These are phyloP conservation scores for Ostreobium quekettii DNA, from an alignment of 139 green algal genomes.

Conservation along the genomic window DNA sequence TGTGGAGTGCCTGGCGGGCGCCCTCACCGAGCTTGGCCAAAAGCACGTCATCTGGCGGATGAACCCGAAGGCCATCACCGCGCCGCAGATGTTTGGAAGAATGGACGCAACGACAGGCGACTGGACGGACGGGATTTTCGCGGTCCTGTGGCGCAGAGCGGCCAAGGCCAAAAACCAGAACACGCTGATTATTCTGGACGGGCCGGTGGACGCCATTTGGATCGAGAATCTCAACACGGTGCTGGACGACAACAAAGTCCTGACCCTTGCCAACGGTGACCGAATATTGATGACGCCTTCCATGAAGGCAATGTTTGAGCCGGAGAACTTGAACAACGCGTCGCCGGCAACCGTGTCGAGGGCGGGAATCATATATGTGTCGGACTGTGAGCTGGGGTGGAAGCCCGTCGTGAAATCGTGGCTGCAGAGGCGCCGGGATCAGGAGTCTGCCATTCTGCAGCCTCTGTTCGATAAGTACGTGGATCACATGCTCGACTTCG, in stretches of 20 bases:
- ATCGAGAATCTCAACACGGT: constrained; percentile 98
- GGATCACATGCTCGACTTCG: constrained; percentile 59
- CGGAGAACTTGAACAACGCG: constrained; percentile 90
- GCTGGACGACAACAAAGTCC: constrained; percentile 93
- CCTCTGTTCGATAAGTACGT: constrained; percentile 80
- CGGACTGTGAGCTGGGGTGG: constrained; percentile 82
- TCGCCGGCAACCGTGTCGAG: constrained; percentile 89
- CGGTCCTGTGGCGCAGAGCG: constrained; percentile 83
- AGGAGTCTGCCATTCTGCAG: constrained; percentile 48
- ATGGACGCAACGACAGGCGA: constrained; percentile 84
- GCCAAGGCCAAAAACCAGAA: constrained; percentile 84
- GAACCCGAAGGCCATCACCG: constrained; percentile 86
- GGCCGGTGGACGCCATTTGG: constrained; percentile 94
- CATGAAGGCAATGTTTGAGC: constrained; percentile 94
- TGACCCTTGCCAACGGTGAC: constrained; percentile 95
- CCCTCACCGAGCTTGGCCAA: constrained; percentile 72
- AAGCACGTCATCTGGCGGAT: constrained; percentile 90
- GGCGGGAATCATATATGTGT: constrained; percentile 94
- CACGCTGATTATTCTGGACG: constrained; percentile 95
- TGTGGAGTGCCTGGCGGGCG: constrained; percentile 71
- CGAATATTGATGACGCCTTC: constrained; percentile 83
- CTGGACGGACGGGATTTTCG: constrained; percentile 94
- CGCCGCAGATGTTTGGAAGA: constrained; percentile 76
- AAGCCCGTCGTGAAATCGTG: constrained; percentile 72
- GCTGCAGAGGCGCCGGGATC: constrained; percentile 48